These are phyloP conservation scores for Suillus tomentosus DNA, from an alignment of 768 basidiomycete species.

Conservation along the genomic window DNA sequence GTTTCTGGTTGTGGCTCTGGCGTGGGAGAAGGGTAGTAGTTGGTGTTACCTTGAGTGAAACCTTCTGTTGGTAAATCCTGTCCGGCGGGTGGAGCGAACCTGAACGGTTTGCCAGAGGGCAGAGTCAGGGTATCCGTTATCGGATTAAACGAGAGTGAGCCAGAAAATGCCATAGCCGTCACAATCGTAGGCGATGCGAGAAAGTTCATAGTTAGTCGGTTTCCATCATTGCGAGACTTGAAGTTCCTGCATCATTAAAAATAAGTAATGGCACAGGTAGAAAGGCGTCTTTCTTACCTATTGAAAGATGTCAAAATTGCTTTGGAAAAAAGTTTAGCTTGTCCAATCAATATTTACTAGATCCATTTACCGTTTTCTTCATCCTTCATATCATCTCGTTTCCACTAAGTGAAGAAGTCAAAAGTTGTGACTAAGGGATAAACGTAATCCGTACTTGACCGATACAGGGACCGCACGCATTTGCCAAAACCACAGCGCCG, in stretches of 20 bases:
- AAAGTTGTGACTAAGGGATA: slow-evolving; percentile 3
- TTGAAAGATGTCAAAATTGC: slow-evolving; percentile 98
- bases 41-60: slow-evolving; percentile 72
- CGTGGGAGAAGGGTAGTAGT: slow-evolving; percentile 75
- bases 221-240: slow-evolving; percentile 97
- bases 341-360: slow-evolving; percentile 1
- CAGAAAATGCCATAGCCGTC: slow-evolving; percentile 97
- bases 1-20: slow-evolving; percentile 79
- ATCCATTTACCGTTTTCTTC: slow-evolving; percentile 81
- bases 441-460: slow-evolving; percentile 64
- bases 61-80: slow-evolving; percentile 82
- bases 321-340: slow-evolving; percentile 32
- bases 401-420: slow-evolving; percentile 63
- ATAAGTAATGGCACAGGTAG: slow-evolving; percentile 4
- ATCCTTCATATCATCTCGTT: slow-evolving; percentile 81
- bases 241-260: slow-evolving; percentile 52
- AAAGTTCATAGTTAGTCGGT: slow-evolving; percentile 94
- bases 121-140: slow-evolving; percentile 70
- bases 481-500: slow-evolving; percentile 93
- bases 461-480: slow-evolving; percentile 98
- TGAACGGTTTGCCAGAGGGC: slow-evolving; percentile 77
- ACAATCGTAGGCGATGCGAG: slow-evolving; percentile 96
- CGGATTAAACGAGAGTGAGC: slow-evolving; percentile 92
- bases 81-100: slow-evolving; percentile 82
- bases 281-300: slow-evolving; percentile 47